phyloP scores from a whole-genome alignment of 805 yeast genomes.

The Kazachstania psychrophila region DNA sequence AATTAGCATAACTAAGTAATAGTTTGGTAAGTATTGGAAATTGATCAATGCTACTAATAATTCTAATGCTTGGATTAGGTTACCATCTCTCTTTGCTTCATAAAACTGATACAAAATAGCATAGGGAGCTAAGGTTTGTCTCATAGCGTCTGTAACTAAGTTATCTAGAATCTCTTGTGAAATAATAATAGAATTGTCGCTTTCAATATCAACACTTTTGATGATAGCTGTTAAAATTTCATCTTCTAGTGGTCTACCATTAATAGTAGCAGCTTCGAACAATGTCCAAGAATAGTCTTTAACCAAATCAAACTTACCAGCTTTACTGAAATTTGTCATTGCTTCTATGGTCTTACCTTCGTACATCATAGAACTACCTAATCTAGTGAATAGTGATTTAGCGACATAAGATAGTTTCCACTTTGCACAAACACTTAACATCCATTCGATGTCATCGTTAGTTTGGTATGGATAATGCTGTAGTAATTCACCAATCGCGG shows the following conservation, averaged over 20 bases:
- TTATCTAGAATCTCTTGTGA: conserved; percentile 24
- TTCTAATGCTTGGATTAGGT: conserved; percentile 18
- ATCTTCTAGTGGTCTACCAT: conserved; percentile 48
- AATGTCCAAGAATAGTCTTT: conserved; percentile 48
- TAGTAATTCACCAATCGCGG: conserved; percentile 44
- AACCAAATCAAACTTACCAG: conserved; percentile 46
- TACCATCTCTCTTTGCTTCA: conserved; percentile 24
- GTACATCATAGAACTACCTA: conserved; percentile 40
- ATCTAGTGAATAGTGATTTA: conserved; percentile 40
- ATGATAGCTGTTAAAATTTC: conserved; percentile 44
- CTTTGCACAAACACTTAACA: conserved; percentile 61
- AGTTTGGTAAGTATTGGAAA: conserved; percentile 24
- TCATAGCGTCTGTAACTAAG: conserved; percentile 45
- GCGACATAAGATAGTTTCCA: conserved; percentile 53
- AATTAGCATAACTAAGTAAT: conserved; percentile 20
- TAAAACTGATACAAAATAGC: conserved; percentile 50
- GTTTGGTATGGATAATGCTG: conserved; percentile 54
- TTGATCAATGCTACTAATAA: conserved; percentile 18
- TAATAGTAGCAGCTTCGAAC: conserved; percentile 49
- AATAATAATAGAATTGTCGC: conserved; percentile 12
- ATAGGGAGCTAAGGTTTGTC: conserved; percentile 64
- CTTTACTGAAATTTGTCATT: conserved; percentile 51
- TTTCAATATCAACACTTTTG: conserved; percentile 22
- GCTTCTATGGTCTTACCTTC: conserved; percentile 57
- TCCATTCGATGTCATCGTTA: conserved; percentile 76